A percentile compares a stretch with the other conserved stretches of the same genome.
Conservation (phyloP, 805 yeast genomes). For the Hanseniaspora thailandica region DNA sequence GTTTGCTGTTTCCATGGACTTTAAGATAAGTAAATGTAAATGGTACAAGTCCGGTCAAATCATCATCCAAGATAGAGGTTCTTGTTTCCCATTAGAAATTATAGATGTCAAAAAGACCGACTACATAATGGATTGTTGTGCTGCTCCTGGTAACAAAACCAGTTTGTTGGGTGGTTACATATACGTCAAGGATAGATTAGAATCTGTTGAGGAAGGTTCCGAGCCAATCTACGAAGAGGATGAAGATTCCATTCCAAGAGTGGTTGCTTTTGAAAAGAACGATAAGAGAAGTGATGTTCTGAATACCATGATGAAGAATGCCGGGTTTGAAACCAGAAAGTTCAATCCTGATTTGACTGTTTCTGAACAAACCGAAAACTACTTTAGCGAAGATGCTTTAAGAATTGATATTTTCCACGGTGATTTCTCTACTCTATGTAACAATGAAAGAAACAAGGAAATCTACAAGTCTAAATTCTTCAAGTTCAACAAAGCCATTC, state of each 20-base stretch:
- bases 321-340: conserved; percentile 41
- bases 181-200: conserved; percentile 22
- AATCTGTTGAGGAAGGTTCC: conserved; percentile 13
- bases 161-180: conserved; percentile 74
- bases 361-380: conserved; percentile 10
- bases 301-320: conserved; percentile 64
- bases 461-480: conserved; percentile 24
- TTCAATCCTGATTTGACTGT: conserved; percentile 19
- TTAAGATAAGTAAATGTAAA: conserved; percentile 52
- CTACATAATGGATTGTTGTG: conserved; percentile 78
- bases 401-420: conserved; percentile 39
- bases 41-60: conserved; percentile 65
- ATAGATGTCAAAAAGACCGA: conserved; percentile 51
- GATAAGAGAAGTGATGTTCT: conserved; percentile 56
- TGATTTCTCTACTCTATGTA: conserved; percentile 32
- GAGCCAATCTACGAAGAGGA: conserved; percentile 9
- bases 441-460: conserved; percentile 33
- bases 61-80: conserved; percentile 90
- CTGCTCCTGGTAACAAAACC: conserved; percentile 98
- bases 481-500: conserved; percentile 51
- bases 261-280: conserved; percentile 84
- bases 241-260: conserved; percentile 27
- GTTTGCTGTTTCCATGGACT: conserved; percentile 72
- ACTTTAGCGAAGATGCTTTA: conserved; percentile 17
- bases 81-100: conserved; percentile 90